These are phyloP conservation scores for Aureobasidium sp. DNA, from an alignment of 2,329 filamentous ascomycete species.

Conservation along the genomic window DNA sequence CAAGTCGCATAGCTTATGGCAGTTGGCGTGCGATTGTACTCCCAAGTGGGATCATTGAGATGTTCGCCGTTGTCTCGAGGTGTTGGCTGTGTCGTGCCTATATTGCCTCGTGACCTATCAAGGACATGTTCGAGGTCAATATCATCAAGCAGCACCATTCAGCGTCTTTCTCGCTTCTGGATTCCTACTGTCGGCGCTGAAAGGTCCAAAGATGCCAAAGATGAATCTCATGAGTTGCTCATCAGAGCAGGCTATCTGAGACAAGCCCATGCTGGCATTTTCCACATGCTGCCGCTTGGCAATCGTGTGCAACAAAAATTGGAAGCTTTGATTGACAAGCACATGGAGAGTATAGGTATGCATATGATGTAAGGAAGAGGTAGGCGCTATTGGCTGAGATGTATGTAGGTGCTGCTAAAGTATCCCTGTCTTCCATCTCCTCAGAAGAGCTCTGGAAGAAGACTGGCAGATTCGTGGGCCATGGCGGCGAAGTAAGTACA, in stretches of 20 bases:
- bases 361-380: background rate
- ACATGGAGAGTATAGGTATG: slow-evolving; percentile 71
- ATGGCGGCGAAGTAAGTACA: slow-evolving; percentile 59
- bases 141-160: slow-evolving; percentile 2
- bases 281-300: slow-evolving; percentile 84
- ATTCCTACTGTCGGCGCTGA: slow-evolving; percentile 65
- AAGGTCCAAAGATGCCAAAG: slow-evolving; percentile 42
- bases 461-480: slow-evolving; percentile 70
- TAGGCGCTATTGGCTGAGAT: slow-evolving; percentile 2
- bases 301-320: slow-evolving; percentile 83
- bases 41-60: background rate
- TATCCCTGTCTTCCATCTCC: slow-evolving; percentile 78
- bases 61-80: background rate
- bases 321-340: slow-evolving; percentile 74
- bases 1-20: background rate
- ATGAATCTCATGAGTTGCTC: slow-evolving; percentile 38
- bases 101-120: background rate
- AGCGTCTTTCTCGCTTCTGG: slow-evolving; percentile 55
- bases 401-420: slow-evolving; percentile 62
- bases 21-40: background rate
- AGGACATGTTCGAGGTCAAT: background rate
- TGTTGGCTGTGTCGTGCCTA: no score
- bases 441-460: slow-evolving; percentile 75
- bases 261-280: slow-evolving; percentile 76
- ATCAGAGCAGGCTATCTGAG: slow-evolving; percentile 41